phyloP scores from a whole-genome alignment of 257 asterid genomes.

The Penstemon newberryi region DNA sequence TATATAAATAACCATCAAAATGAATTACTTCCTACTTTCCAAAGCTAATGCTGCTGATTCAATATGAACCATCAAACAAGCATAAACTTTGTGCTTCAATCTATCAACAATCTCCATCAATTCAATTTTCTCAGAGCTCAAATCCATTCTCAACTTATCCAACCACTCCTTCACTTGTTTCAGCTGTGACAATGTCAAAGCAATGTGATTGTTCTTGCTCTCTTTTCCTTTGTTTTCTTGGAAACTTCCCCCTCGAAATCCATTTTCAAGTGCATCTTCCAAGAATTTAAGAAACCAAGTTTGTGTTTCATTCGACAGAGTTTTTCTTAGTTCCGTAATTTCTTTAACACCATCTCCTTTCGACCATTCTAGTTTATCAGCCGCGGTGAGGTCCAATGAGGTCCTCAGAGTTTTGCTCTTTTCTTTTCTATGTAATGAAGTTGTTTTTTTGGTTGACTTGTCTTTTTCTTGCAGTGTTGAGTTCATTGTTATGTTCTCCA shows the following conservation, averaged over 20 bases:
- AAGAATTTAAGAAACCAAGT: conserved; percentile 80
- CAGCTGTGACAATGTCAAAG: conserved; percentile 65
- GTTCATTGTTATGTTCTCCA: conserved; percentile 32
- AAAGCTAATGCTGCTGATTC: conserved; percentile 87
- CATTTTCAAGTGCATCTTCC: conserved; percentile 64
- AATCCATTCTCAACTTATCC: conserved; percentile 47
- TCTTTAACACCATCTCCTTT: conserved; percentile 51
- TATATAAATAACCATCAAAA: conserved; percentile 22
- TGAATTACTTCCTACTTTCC: conserved; percentile 48
- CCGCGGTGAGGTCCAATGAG: conserved; percentile 33
- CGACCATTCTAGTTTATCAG: conserved; percentile 76
- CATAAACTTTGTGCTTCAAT: conserved; percentile 76
- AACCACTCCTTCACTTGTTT: conserved; percentile 80
- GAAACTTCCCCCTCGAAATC: conserved; percentile 38
- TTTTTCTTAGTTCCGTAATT: conserved; percentile 45
- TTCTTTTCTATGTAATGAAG: conserved; percentile 30
- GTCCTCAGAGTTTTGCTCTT: conserved; percentile 30
- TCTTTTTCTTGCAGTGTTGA: conserved; percentile 46
- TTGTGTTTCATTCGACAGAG: conserved; percentile 47
- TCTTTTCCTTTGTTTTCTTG: conserved; percentile 53
- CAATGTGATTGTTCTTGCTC: conserved; percentile 55
- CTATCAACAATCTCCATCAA: conserved; percentile 48
- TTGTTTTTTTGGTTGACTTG: conserved; percentile 37
- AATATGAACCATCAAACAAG: conserved; percentile 75
- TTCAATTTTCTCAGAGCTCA: conserved; percentile 39